phyloP scores from a whole-genome alignment of 108 stramenopile species.

The Nitzschia sp. region DNA sequence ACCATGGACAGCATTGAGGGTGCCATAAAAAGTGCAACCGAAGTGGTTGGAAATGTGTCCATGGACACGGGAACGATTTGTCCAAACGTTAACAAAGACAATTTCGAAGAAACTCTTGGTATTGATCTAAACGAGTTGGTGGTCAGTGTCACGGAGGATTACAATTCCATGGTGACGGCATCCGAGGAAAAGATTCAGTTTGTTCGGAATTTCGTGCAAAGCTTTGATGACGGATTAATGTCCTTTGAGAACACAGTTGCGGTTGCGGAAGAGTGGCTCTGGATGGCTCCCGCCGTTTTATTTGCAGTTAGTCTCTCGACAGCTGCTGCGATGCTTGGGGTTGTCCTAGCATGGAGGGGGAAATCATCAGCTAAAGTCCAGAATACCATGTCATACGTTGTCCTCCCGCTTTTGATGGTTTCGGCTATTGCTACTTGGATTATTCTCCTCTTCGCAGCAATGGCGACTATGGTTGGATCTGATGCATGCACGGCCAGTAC shows the following conservation, averaged over 20 bases:
- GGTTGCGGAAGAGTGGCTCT: constrained; percentile 26
- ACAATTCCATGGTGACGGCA: background rate
- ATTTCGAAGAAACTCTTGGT: constrained; percentile 22
- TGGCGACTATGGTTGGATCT: constrained; percentile 36
- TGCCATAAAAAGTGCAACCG: constrained; percentile 14
- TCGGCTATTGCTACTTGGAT: constrained; percentile 26
- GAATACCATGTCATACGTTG: constrained; percentile 34
- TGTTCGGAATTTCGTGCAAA: constrained; percentile 2
- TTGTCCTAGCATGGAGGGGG: constrained; percentile 39
- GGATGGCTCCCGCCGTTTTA: constrained; percentile 44
- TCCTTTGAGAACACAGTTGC: constrained; percentile 20
- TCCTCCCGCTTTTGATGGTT: constrained; percentile 45
- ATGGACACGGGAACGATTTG: constrained; percentile 29
- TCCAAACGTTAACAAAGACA: constrained; percentile 19
- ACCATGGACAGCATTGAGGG: constrained; percentile 19
- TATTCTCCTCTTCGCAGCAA: constrained; percentile 21
- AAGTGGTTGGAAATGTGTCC: constrained; percentile 2
- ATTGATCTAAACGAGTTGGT: constrained; percentile 34
- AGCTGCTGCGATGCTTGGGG: constrained; percentile 31
- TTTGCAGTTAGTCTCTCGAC: constrained; percentile 19
- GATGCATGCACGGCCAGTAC: constrained; percentile 29
- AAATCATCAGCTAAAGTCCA: constrained; percentile 32
- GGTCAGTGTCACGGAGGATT: constrained; percentile 7
- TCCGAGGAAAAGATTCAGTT: constrained; percentile 9
- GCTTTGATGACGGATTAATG: constrained; percentile 18